Conservation (phyloP, 768 basidiomycete genomes). For the Trametes cubensis region DNA sequence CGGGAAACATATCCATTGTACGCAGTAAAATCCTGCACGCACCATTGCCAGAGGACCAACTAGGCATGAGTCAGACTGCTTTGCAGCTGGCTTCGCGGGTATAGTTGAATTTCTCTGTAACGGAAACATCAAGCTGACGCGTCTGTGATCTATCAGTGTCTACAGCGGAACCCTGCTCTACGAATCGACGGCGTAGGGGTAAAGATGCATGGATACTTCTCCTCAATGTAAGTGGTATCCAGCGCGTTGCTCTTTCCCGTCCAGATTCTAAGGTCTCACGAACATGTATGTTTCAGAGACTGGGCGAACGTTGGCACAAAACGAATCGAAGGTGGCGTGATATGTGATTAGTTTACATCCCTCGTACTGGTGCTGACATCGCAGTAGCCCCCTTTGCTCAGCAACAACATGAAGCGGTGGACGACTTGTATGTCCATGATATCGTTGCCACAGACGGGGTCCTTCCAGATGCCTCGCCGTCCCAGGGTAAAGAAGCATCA, state of each 20-base stretch:
- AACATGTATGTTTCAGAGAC: slow-evolving; percentile 6
- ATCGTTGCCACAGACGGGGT: background rate
- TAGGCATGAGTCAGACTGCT: slow-evolving; percentile 34
- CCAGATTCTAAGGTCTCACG: background rate
- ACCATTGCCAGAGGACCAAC: slow-evolving; percentile 32
- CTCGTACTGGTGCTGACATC: background rate
- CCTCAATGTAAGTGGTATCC: background rate
- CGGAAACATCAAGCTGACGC: no score
- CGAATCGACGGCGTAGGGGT: slow-evolving; percentile 46
- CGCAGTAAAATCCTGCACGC: slow-evolving; percentile 40
- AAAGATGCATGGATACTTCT: slow-evolving; percentile 53
- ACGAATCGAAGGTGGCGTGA: slow-evolving; percentile 10
- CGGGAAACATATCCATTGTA: slow-evolving; percentile 34
- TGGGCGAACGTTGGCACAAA: slow-evolving; percentile 23
- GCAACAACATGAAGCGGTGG: background rate
- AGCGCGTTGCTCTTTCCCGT: no score
- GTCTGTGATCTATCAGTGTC: slow-evolving; percentile 42
- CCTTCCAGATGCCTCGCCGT: background rate
- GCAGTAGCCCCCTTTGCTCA: slow-evolving; percentile 16
- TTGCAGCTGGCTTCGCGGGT: slow-evolving; percentile 52
- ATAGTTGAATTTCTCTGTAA: background rate
- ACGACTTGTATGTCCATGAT: background rate
- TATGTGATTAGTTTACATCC: background rate
- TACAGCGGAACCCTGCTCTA: slow-evolving; percentile 56
- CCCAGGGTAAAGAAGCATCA: background rate